Conservation (phyloP, 2,329 filamentous ascomycete genomes). For the Coniochaeta hoffmannii region DNA sequence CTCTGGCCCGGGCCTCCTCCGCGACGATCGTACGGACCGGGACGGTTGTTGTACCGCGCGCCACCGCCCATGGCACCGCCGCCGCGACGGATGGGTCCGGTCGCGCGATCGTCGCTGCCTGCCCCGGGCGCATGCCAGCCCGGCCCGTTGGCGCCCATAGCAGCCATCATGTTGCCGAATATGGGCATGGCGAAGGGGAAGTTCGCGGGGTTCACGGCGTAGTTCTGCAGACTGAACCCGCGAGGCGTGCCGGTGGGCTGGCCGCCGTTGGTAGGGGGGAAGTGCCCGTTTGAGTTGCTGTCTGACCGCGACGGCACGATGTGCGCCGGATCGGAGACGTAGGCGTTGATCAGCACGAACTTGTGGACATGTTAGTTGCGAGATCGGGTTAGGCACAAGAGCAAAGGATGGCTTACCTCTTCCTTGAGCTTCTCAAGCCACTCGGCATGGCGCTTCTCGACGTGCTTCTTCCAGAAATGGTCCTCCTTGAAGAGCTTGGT, state of each 20-base stretch:
- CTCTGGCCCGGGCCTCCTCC: constrained; percentile 36
- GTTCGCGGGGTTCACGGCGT: constrained; percentile 52
- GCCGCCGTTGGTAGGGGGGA: constrained; percentile 72
- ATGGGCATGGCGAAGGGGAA: constrained; percentile 40
- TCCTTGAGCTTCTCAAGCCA: constrained; percentile 75
- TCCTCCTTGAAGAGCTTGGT: constrained; percentile 96
- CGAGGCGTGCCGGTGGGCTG: constrained; percentile 77
- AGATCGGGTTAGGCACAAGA: constrained; percentile 3
- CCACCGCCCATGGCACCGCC: constrained; percentile 45
- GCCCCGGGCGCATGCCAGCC: constrained; percentile 43
- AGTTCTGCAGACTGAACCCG: constrained; percentile 79
- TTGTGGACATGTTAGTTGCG: constrained; percentile 26
- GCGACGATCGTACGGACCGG: constrained; percentile 69
- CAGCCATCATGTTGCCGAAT: constrained; percentile 46
- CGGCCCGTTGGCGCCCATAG: constrained; percentile 31
- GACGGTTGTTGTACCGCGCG: constrained; percentile 50
- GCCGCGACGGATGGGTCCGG: constrained; percentile 62
- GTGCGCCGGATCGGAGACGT: constrained; percentile 88
- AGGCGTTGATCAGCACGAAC: constrained; percentile 87
- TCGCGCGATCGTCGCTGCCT: constrained; percentile 43
- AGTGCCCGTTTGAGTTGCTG: constrained; percentile 92
- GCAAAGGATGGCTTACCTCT: constrained; percentile 60
- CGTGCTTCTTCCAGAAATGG: constrained; percentile 95
- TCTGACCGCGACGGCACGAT: constrained; percentile 91
- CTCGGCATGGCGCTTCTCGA: constrained; percentile 89